A percentile compares a stretch with the other conserved stretches of the same genome.
Evolutionary conservation across 1,139 yeast genomes (phyloP).

Genomic region (Suhomyces wounanorum): DNA sequence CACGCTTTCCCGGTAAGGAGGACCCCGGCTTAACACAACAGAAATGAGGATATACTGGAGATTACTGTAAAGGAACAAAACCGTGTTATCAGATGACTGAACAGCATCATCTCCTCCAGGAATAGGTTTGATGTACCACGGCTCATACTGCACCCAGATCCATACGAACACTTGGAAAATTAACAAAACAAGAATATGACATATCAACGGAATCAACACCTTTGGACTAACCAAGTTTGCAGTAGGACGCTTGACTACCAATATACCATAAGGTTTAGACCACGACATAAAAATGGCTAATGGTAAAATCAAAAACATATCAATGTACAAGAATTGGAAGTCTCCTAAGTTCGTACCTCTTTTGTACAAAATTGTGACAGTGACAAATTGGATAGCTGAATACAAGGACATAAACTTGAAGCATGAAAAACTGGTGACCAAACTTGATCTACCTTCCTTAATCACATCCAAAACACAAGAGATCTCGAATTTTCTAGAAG

Average conservation of each 20-base stretch:
- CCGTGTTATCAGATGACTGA: slow-evolving; percentile 85
- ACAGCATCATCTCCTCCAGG: slow-evolving; percentile 88
- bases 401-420: slow-evolving; percentile 97
- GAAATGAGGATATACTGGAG: slow-evolving; percentile 90
- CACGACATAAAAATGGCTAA: slow-evolving; percentile 97
- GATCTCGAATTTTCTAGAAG: slow-evolving; percentile 85
- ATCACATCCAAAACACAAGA: slow-evolving; percentile 91
- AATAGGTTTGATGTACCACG: slow-evolving; percentile 81
- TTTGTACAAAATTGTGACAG: slow-evolving; percentile 81
- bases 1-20: slow-evolving; percentile 89
- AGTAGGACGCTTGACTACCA: slow-evolving; percentile 80
- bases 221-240: slow-evolving; percentile 92
- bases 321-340: slow-evolving; percentile 93
- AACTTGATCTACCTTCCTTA: slow-evolving; percentile 90
- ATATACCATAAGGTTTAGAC: slow-evolving; percentile 72
- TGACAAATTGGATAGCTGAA: slow-evolving; percentile 91
- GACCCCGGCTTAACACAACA: slow-evolving; percentile 80
- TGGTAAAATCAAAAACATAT: slow-evolving; percentile 84
- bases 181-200: slow-evolving; percentile 66
- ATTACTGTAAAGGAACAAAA: slow-evolving; percentile 75
- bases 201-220: slow-evolving; percentile 74
- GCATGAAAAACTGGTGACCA: slow-evolving; percentile 94
- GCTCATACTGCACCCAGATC: slow-evolving; percentile 54
- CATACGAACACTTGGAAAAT: slow-evolving; percentile 70
- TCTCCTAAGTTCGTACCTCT: slow-evolving; percentile 96